These are phyloP conservation scores for Scheffersomyces segobiensis DNA, from an alignment of 1,139 yeast genomes.

Conservation along the genomic window DNA sequence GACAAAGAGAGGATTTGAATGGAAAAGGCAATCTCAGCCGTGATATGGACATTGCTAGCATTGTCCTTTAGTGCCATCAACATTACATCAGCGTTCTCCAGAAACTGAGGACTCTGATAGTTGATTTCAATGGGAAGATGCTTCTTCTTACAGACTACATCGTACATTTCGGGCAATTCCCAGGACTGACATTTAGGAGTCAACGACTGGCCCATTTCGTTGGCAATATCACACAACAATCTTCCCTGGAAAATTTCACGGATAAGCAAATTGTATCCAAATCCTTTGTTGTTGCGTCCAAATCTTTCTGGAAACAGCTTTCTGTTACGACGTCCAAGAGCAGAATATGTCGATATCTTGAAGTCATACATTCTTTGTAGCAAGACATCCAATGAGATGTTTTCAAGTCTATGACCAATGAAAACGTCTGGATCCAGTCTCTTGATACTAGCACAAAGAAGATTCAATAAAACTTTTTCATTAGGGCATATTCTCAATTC, in stretches of 20 bases:
- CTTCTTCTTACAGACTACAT: constrained; percentile 64
- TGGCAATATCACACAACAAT: constrained; percentile 86
- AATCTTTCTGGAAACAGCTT: constrained; percentile 75
- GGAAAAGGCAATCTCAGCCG: constrained; percentile 78
- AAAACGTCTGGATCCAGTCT: constrained; percentile 85
- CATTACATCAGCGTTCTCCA: constrained; percentile 67
- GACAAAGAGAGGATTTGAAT: constrained; percentile 87
- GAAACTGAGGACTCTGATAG: constrained; percentile 62
- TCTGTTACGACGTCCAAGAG: constrained; percentile 80
- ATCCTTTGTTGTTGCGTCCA: constrained; percentile 47
- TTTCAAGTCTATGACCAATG: constrained; percentile 84
- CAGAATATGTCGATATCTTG: constrained; percentile 73
- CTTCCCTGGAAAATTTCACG: constrained; percentile 84
- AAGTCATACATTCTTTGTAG: constrained; percentile 80
- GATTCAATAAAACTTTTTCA: constrained; percentile 73
- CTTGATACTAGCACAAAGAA: constrained; percentile 71
- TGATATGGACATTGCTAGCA: constrained; percentile 62
- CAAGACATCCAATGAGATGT: constrained; percentile 74
- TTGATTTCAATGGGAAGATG: constrained; percentile 71
- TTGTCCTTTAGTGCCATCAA: constrained; percentile 73
- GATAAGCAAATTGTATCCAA: constrained; percentile 52
- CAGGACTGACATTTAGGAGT: constrained; percentile 94
- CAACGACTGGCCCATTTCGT: constrained; percentile 92
- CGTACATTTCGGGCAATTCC: constrained; percentile 92
- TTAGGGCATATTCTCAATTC: constrained; percentile 60